Percentiles rank a stretch among this genome's conserved stretches.
These are phyloP conservation scores for Musa schizocarpa DNA, from an alignment of 176 grass and related monocot species.

Conservation along the genomic window DNA sequence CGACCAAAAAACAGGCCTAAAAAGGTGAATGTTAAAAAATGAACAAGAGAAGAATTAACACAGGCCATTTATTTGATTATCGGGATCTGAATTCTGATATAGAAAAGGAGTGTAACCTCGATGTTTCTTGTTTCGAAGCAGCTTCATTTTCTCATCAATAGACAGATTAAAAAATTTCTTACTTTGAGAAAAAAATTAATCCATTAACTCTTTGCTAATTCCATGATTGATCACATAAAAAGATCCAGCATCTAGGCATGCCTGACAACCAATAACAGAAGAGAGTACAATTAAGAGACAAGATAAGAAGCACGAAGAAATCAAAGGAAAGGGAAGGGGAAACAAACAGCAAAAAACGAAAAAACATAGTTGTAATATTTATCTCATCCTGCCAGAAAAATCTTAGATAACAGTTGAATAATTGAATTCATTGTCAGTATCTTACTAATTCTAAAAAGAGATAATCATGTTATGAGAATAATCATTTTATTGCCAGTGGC, in stretches of 20 bases:
- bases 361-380: slow-evolving; percentile 6
- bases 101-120: slow-evolving; percentile 74
- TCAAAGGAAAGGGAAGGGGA: slow-evolving; percentile 7
- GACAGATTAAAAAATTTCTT: slow-evolving; percentile 87
- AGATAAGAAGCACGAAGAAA: background rate
- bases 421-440: background rate
- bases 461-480: background rate
- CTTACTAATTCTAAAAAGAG: background rate
- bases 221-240: slow-evolving; percentile 95
- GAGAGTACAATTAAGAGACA: background rate
- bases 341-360: background rate
- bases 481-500: background rate
- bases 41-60: slow-evolving; percentile 1
- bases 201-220: slow-evolving; percentile 73
- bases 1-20: background rate
- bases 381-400: background rate
- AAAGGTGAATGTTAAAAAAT: background rate
- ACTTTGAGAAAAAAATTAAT: slow-evolving; percentile 73
- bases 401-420: background rate
- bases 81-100: slow-evolving; percentile 76
- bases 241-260: slow-evolving; percentile 89
- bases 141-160: slow-evolving; percentile 70
- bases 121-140: slow-evolving; percentile 76
- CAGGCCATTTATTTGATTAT: slow-evolving; percentile 80
- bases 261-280: slow-evolving; percentile 27